These are phyloP conservation scores for Amanita thiersii DNA, from an alignment of 768 basidiomycete genomes.

Conservation along the genomic window DNA sequence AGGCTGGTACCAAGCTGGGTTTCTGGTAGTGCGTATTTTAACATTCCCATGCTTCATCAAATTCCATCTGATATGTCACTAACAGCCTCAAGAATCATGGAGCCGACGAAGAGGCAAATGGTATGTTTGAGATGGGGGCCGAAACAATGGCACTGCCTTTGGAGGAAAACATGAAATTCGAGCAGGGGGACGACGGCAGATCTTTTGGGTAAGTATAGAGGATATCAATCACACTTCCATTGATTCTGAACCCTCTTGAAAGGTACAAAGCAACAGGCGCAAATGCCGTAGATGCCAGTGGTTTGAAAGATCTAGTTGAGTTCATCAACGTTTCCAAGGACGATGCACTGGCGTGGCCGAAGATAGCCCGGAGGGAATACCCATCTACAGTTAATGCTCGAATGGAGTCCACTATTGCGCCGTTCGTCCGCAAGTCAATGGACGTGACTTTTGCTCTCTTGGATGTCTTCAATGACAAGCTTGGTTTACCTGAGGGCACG, in stretches of 20 bases:
- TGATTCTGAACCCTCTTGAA: slow-evolving; percentile 10
- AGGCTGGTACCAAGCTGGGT: slow-evolving; percentile 48
- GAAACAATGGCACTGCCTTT: slow-evolving; percentile 45
- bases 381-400: slow-evolving; percentile 40
- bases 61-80: background rate
- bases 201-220: slow-evolving; percentile 25
- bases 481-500: slow-evolving; percentile 43
- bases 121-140: slow-evolving; percentile 49
- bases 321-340: slow-evolving; percentile 66
- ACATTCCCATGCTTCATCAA: background rate
- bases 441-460: slow-evolving; percentile 47
- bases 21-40: slow-evolving; percentile 55
- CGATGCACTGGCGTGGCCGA: slow-evolving; percentile 56
- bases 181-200: slow-evolving; percentile 42
- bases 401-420: slow-evolving; percentile 41
- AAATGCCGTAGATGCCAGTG: slow-evolving; percentile 53
- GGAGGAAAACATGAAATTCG: slow-evolving; percentile 50
- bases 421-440: slow-evolving; percentile 51
- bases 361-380: slow-evolving; percentile 44
- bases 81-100: slow-evolving; percentile 50
- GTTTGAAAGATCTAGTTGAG: slow-evolving; percentile 47
- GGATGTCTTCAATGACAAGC: slow-evolving; percentile 45
- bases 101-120: slow-evolving; percentile 33
- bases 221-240: background rate
- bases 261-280: slow-evolving; percentile 60